Evolutionary conservation across 23 red algal genomes (phyloP).

Genomic region (Agarophyton chilense): DNA sequence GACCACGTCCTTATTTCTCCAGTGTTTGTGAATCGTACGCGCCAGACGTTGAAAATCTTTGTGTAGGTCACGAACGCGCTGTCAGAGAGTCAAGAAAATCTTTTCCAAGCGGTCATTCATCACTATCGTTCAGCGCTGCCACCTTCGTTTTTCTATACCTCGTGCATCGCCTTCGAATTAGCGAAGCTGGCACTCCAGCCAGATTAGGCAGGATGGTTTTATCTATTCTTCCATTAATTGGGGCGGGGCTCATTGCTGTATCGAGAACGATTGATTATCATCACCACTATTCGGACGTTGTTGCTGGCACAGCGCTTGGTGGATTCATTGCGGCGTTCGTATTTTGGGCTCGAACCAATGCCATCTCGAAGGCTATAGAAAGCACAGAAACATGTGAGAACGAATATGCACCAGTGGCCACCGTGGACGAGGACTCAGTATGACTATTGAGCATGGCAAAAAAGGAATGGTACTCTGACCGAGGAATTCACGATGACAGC

Average conservation of each 20-base stretch:
- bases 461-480: neutral
- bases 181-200: neutral
- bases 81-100: constrained; percentile 84
- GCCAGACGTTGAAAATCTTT: neutral
- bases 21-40: constrained; percentile 79
- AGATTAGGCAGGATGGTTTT: constrained; percentile 25
- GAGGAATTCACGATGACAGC: neutral
- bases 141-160: constrained; percentile 49
- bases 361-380: constrained; percentile 17
- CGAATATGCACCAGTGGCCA: neutral
- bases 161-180: constrained; percentile 3
- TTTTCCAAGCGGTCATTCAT: constrained; percentile 89
- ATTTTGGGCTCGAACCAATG: constrained; percentile 9
- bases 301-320: constrained; percentile 55
- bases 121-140: constrained; percentile 64
- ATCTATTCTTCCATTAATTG: constrained; percentile 5
- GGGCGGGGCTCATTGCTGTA: constrained; percentile 49
- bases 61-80: constrained; percentile 46
- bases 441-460: neutral
- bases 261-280: constrained; percentile 77
- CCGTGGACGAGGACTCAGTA: neutral
- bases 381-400: neutral
- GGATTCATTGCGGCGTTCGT: constrained; percentile 37
- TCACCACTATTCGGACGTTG: constrained; percentile 77
- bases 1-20: constrained; percentile 88